Percentiles rank a stretch among this genome's conserved stretches.
Evolutionary conservation across 2,329 filamentous ascomycete genomes (phyloP).

Genomic region (Paecilomyces variotii): DNA sequence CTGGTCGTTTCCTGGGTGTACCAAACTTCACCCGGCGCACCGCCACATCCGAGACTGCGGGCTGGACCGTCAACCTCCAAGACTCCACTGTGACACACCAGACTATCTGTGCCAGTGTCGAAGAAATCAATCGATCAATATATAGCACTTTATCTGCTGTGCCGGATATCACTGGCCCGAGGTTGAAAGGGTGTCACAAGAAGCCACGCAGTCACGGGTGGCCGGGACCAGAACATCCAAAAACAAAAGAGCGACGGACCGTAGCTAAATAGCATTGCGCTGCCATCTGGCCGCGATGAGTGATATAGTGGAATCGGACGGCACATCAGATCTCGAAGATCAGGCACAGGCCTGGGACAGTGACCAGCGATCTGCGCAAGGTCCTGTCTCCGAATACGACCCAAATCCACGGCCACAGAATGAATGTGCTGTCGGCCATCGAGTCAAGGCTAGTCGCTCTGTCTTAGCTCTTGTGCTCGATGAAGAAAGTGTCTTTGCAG

Average conservation of each 20-base stretch:
- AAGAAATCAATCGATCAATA: background rate
- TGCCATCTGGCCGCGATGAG: constrained; percentile 17
- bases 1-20: background rate
- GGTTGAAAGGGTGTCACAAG: background rate
- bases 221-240: background rate
- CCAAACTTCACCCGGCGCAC: background rate
- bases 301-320: constrained; percentile 26
- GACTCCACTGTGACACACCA: background rate
- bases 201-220: background rate
- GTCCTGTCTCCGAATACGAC: constrained; percentile 12
- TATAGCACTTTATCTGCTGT: background rate
- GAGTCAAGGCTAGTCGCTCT: constrained; percentile 33
- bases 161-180: background rate
- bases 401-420: constrained; percentile 13
- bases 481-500: constrained; percentile 75
- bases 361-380: constrained; percentile 16
- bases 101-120: background rate
- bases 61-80: background rate
- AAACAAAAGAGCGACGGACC: background rate
- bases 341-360: constrained; percentile 25
- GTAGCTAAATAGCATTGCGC: background rate
- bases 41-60: constrained; percentile 1
- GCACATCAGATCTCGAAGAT: constrained; percentile 27
- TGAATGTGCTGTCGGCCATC: constrained; percentile 34
- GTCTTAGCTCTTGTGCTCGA: constrained; percentile 72